Evolutionary conservation across 345 rosid genomes (phyloP).

Genomic region (Rhodamnia argentea): DNA sequence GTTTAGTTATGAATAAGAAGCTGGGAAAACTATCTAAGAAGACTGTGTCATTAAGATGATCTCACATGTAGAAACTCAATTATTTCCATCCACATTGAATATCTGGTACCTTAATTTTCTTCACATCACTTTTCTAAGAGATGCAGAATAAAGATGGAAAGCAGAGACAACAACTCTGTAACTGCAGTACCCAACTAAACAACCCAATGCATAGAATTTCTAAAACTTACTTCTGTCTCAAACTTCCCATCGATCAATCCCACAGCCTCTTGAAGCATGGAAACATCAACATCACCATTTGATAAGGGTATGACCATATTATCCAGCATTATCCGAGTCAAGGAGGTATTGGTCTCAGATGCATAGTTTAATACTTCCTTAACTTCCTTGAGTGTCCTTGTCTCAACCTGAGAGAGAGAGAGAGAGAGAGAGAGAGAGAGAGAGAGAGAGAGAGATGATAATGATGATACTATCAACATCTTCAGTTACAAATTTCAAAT

Average conservation of each 20-base stretch:
- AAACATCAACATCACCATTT: slow-evolving; percentile 73
- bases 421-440: neutral
- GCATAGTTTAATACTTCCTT: slow-evolving; percentile 56
- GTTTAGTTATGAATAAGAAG: neutral
- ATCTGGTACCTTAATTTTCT: neutral
- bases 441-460: neutral
- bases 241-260: slow-evolving; percentile 55
- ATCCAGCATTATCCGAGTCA: slow-evolving; percentile 90
- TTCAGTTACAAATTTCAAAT: neutral
- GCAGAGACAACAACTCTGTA: neutral
- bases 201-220: neutral
- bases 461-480: neutral
- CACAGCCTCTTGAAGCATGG: slow-evolving; percentile 82
- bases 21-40: neutral
- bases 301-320: slow-evolving; percentile 88
- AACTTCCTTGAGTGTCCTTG: slow-evolving; percentile 79
- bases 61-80: neutral
- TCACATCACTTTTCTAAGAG: neutral
- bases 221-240: slow-evolving; percentile 62
- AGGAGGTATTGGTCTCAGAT: slow-evolving; percentile 37
- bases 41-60: neutral
- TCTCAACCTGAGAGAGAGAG: slow-evolving; percentile 54
- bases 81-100: neutral
- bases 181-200: neutral
- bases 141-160: neutral